These are phyloP conservation scores for Clarkia xantiana DNA, from an alignment of 345 rosid genomes.

Conservation along the genomic window DNA sequence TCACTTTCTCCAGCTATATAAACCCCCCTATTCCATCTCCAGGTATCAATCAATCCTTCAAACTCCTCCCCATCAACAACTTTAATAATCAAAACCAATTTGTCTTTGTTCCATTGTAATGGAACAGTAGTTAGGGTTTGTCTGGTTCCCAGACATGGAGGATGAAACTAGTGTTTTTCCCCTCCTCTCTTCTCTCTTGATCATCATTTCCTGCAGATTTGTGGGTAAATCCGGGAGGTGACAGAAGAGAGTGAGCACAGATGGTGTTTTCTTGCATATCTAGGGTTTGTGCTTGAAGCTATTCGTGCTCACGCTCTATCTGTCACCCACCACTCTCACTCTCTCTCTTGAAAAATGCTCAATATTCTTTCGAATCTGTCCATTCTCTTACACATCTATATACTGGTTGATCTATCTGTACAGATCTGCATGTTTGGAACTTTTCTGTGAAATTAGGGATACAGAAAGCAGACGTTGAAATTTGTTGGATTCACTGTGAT, in stretches of 20 bases:
- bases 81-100: background rate
- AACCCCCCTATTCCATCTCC: background rate
- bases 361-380: background rate
- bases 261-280: slow-evolving; percentile 15
- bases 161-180: no score
- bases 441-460: no score
- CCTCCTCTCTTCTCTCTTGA: no score
- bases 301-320: slow-evolving; percentile 23
- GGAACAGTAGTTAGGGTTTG: slow-evolving; percentile 4
- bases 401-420: no score
- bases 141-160: no score
- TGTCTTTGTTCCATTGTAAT: slow-evolving; percentile 1
- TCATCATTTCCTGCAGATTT: no score
- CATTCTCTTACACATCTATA: no score
- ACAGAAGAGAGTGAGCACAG: slow-evolving; percentile 35
- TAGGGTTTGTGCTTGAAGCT: slow-evolving; percentile 12
- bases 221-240: slow-evolving; percentile 13
- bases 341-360: slow-evolving; percentile 9
- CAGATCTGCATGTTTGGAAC: no score
- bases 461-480: no score
- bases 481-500: no score
- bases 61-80: slow-evolving; percentile 2
- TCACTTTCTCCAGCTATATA: background rate
- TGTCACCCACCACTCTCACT: slow-evolving; percentile 12
- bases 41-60: background rate